Evolutionary conservation across 2,329 filamentous ascomycete species (phyloP).

Genomic region (Diaporthe amygdali): DNA sequence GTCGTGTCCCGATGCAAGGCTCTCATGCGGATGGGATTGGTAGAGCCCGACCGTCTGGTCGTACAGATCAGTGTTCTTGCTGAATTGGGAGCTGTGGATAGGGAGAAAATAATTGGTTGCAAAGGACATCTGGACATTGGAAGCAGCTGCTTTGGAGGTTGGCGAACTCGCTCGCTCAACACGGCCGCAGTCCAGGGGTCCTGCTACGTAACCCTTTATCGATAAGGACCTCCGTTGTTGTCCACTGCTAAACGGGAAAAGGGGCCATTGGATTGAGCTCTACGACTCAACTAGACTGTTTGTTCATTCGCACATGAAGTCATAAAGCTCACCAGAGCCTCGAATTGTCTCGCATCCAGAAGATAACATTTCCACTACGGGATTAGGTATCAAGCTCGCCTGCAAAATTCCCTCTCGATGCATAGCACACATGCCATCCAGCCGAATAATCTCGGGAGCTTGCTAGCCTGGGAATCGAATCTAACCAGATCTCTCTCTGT

Average conservation of each 20-base stretch:
- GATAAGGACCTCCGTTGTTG: slow-evolving; percentile 4
- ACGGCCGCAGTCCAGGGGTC: slow-evolving; percentile 12
- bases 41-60: neutral
- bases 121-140: neutral
- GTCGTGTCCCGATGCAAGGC: neutral
- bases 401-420: neutral
- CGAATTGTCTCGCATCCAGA: neutral
- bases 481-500: slow-evolving; percentile 15
- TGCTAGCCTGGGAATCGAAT: slow-evolving; percentile 10
- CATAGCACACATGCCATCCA: slow-evolving; percentile 11
- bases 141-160: neutral
- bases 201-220: slow-evolving; percentile 24
- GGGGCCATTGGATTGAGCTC: neutral
- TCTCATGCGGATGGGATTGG: neutral
- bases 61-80: neutral
- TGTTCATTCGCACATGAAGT: neutral
- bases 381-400: slow-evolving; percentile 15
- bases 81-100: neutral
- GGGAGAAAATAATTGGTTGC: neutral
- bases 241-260: neutral
- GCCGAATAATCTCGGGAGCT: neutral
- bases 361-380: slow-evolving; percentile 11
- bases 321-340: neutral
- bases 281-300: neutral
- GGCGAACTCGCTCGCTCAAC: neutral